Conservation (phyloP, 495 filamentous ascomycete species). For the Bombardia bombarda region DNA sequence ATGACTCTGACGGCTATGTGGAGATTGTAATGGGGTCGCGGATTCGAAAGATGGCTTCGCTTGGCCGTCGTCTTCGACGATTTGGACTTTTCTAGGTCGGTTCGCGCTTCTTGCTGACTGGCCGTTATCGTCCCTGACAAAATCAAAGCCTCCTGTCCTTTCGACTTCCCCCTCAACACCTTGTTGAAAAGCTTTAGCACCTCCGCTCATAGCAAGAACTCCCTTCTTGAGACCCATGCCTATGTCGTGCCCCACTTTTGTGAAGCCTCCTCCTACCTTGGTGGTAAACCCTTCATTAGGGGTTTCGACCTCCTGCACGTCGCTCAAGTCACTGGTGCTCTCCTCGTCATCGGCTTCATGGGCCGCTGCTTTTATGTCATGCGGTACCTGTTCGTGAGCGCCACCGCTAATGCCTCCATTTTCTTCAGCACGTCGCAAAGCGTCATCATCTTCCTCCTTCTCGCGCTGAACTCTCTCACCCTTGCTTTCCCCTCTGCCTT, state of each 20-base stretch:
- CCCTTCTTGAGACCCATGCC: constrained; percentile 32
- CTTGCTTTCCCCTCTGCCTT: constrained; percentile 38
- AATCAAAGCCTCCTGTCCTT: constrained; percentile 47
- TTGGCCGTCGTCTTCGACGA: constrained; percentile 14
- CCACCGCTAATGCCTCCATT: constrained; percentile 70
- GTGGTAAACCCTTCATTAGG: constrained; percentile 13
- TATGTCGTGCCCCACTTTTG: constrained; percentile 29
- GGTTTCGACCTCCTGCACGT: constrained; percentile 23
- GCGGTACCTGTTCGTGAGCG: constrained; percentile 70
- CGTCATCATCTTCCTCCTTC: constrained; percentile 47
- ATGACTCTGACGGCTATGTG: constrained; percentile 18
- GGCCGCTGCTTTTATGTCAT: constrained; percentile 61
- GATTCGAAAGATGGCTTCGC: constrained; percentile 26
- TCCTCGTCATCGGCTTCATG: constrained; percentile 31
- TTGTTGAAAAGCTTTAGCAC: constrained; percentile 50
- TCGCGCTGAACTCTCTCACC: constrained; percentile 39
- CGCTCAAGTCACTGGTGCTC: constrained; percentile 13
- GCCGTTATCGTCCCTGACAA: constrained; percentile 17
- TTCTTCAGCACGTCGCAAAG: constrained; percentile 53
- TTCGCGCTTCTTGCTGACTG: constrained; percentile 19
- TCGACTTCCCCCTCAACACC: constrained; percentile 52
- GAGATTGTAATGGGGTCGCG: constrained; percentile 16
- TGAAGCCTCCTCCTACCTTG: constrained; percentile 19
- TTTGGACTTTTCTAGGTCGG: constrained; percentile 12
- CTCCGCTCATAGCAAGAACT: constrained; percentile 30